A percentile compares a stretch with the other conserved stretches of the same genome.
Conservation (phyloP, 2,329 filamentous ascomycete species). For the Pseudonectria buxi region DNA sequence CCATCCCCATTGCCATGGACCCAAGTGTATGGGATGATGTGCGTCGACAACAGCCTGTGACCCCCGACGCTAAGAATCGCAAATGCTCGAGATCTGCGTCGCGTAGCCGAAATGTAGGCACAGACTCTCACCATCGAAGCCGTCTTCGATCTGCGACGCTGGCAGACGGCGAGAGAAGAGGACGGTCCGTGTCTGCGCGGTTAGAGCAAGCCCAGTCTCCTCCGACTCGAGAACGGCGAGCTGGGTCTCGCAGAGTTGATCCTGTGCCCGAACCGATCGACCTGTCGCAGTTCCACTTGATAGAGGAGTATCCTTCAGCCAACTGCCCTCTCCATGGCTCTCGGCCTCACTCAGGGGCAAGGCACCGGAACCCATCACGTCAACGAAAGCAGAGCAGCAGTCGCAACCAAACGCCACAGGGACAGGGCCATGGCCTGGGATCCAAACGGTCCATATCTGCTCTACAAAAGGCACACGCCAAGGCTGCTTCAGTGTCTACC, state of each 20-base stretch:
- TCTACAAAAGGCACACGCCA: not conserved
- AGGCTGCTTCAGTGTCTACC: constrained; percentile 2
- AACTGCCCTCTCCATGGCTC: constrained; percentile 16
- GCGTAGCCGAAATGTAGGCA: constrained; percentile 1
- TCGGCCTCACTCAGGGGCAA: constrained; percentile 11
- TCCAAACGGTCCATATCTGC: no score
- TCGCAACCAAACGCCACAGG: no score
- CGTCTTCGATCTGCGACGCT: no score
- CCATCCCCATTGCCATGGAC: constrained; percentile 7
- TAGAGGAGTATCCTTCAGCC: constrained; percentile 16
- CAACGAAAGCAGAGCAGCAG: not conserved
- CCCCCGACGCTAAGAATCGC: not conserved
- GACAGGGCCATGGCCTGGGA: no score
- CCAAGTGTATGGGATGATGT: constrained; percentile 4
- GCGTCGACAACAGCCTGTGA: no score
- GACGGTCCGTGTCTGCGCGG: constrained; percentile 1
- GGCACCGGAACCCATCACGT: constrained; percentile 4
- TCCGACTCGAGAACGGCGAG: constrained; percentile 1
- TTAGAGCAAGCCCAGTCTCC: not conserved
- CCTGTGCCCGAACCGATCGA: constrained; percentile 9
- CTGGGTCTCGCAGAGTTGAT: constrained; percentile 3
- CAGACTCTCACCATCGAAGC: not conserved
- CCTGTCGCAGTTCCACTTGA: constrained; percentile 16
- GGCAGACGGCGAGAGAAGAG: no score
- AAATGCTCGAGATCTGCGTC: constrained; percentile 5